Base-by-base conservation (phyloP, 805 yeast species). In the Sugiyamaella floridensis region DNA sequence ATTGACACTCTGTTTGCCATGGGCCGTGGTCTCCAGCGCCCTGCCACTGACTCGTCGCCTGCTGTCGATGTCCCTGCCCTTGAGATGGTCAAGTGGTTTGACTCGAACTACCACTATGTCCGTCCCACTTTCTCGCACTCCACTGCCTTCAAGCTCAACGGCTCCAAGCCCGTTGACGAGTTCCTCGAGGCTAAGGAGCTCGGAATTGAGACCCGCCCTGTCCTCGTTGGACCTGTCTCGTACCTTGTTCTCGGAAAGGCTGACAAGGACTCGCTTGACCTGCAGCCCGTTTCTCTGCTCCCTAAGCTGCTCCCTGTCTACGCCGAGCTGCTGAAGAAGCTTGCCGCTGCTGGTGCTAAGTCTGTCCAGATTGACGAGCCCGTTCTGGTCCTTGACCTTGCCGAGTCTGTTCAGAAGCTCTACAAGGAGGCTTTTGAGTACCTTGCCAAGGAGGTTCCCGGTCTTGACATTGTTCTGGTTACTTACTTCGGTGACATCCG, bases 21-120 rank as follows among this genome's bases (percentile, higher is more conserved):
- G 98, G 99, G 98, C 77, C 89, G 99, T 83, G 99, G 99, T 84
- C 81, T 93, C 73, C 99, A 93, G 80, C 88, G 93, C 78, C 84
- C 86, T 75, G 96, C 95, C 62, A 86, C 95, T 62, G 95, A 85
- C 65, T 70, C 89, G 62, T 72, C 82, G 58, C 80, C 85, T 65
- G 96, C 95, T 63, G 96, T 93, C 65, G 99, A 93, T 75, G 99
- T 93, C 58, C 92, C 98, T 59, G 99, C 99, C 67, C 81, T 89
- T 72, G 76, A 93, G 82, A 93, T 93, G 99, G 99, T 93, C 66
- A 93, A 93, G 81, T 93, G 99, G 99, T 93, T 93, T 67, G 99
- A 93, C 77, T 87, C 97, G 61, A 93, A 93, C 89, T 93, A 93
- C 88, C 99, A 93, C 77, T 93, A 93, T 75, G 98, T 93, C 69